phyloP scores from a whole-genome alignment of 208 protist genomes.

The Trypanosoma congolense region DNA sequence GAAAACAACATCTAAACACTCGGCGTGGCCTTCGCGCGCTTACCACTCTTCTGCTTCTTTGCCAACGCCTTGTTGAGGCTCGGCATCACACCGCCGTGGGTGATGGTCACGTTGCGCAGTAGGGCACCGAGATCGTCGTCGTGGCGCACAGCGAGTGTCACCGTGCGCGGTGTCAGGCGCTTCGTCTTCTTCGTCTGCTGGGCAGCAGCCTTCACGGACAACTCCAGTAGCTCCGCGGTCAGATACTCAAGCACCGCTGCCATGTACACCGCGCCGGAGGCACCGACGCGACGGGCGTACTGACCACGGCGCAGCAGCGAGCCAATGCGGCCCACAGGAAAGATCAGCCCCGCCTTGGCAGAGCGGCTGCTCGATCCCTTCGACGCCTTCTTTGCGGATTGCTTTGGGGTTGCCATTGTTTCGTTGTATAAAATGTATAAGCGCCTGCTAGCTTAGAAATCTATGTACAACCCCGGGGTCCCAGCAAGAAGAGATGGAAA shows the following conservation, averaged over 20 bases:
- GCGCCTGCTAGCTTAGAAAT: background rate
- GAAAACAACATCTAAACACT: conserved; percentile 28
- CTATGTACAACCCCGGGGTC: background rate
- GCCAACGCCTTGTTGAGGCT: conserved; percentile 72
- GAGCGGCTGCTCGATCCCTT: conserved; percentile 84
- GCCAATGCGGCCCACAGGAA: conserved; percentile 98
- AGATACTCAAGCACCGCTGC: conserved; percentile 98
- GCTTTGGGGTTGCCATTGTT: conserved; percentile 59
- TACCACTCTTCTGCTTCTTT: conserved; percentile 75
- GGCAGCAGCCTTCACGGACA: conserved; percentile 72
- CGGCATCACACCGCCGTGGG: conserved; percentile 75
- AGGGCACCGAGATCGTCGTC: conserved; percentile 69
- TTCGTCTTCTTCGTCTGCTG: conserved; percentile 62
- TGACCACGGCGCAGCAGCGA: conserved; percentile 93
- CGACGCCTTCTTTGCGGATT: conserved; percentile 62
- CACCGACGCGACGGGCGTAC: conserved; percentile 96
- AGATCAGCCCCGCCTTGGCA: conserved; percentile 96
- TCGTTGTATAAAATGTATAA: background rate
- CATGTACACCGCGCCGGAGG: conserved; percentile 98
- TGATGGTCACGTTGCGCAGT: conserved; percentile 71
- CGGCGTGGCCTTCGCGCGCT: conserved; percentile 52
- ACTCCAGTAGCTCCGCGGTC: conserved; percentile 81
- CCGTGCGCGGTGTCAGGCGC: conserved; percentile 66
- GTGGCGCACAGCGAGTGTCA: conserved; percentile 76
- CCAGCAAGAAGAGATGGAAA: background rate